Conservation (phyloP, 371 early-diverging fungal species). For the Rhizopus delemar region DNA sequence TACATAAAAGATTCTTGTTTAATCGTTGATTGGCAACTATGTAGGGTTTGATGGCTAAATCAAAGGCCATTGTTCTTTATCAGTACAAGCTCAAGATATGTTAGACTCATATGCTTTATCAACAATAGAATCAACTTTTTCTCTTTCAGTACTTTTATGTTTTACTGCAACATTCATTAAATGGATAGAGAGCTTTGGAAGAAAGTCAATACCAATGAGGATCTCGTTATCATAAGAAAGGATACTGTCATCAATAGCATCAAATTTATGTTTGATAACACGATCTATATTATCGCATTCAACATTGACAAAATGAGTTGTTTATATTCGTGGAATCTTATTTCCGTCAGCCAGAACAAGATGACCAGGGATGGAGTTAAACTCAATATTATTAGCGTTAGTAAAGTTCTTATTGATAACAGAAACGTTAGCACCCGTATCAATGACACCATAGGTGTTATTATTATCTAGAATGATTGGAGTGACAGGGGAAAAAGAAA, state of each 20-base stretch:
- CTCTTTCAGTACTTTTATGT: conserved; percentile 3
- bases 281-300: conserved; percentile 11
- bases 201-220: conserved; percentile 9
- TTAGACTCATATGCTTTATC: conserved; percentile 13
- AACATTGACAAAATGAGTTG: too few relatives aligned
- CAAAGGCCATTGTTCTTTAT: conserved; percentile 7
- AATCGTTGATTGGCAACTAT: conserved; percentile 5
- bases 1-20: conserved; percentile 6
- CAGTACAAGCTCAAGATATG: conserved; percentile 3
- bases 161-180: conserved; percentile 13
- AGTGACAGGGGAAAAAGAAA: too few relatives aligned
- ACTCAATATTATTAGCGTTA: too few relatives aligned
- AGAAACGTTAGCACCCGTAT: too few relatives aligned
- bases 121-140: conserved; percentile 9
- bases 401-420: too few relatives aligned
- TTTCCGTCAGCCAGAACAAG: too few relatives aligned
- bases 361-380: too few relatives aligned
- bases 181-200: conserved; percentile 9
- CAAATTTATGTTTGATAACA: conserved; percentile 4
- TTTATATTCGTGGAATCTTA: too few relatives aligned
- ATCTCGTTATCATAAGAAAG: background rate
- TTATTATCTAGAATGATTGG: too few relatives aligned
- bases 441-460: too few relatives aligned
- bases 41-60: background rate
- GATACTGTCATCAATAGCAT: conserved; percentile 4